Evolutionary conservation across 75 land plant species (phyloP).

Genomic region (Cryptomeria japonica): DNA sequence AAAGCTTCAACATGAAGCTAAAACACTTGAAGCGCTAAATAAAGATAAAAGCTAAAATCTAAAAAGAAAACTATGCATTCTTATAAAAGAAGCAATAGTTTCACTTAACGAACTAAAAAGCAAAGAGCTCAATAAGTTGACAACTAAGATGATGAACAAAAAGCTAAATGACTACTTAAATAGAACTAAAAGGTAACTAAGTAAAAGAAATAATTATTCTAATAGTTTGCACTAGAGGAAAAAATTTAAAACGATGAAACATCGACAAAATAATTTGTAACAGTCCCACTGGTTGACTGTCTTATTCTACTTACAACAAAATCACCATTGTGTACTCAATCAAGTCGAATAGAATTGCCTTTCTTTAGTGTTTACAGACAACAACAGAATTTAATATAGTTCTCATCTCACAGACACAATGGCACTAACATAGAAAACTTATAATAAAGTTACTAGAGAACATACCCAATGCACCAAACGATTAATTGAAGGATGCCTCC

Average conservation of each 20-base stretch:
- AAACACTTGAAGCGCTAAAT: too few species aligned
- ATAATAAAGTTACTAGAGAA: constrained; percentile 4
- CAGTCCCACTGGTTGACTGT: neutral
- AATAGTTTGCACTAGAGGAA: neutral
- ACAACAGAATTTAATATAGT: neutral
- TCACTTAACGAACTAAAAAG: too few species aligned
- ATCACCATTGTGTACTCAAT: neutral
- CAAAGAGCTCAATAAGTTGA: too few species aligned
- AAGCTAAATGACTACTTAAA: too few species aligned
- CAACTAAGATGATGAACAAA: too few species aligned
- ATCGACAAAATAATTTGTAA: neutral
- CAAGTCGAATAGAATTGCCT: neutral
- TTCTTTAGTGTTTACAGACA: neutral
- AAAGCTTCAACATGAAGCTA: too few species aligned
- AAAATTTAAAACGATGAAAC: neutral
- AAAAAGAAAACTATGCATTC: too few species aligned
- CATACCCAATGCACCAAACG: constrained; percentile 86
- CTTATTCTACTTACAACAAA: neutral
- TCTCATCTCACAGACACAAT: neutral
- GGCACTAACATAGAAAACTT: neutral
- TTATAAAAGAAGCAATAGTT: too few species aligned
- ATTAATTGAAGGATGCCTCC: constrained; percentile 97
- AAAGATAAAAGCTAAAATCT: too few species aligned
- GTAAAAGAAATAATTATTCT: too few species aligned
- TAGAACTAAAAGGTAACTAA: too few species aligned